Evolutionary conservation across 169 alveolate genomes (phyloP).

Genomic region (Plasmodium cynomolgi): DNA sequence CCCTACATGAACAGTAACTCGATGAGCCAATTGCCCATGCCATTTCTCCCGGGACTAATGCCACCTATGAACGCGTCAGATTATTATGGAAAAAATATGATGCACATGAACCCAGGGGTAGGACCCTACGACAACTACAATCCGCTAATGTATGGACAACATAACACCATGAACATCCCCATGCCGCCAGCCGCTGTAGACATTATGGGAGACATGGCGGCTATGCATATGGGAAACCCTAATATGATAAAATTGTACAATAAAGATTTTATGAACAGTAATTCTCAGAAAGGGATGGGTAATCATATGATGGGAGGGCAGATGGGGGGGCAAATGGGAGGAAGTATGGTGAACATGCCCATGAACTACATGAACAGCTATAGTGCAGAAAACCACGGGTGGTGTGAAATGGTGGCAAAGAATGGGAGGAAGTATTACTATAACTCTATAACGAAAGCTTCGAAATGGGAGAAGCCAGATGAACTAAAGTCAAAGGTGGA

Average conservation of each 20-base stretch:
- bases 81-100: conserved; percentile 24
- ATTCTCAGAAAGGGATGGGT: conserved; percentile 17
- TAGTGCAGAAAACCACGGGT: conserved; percentile 68
- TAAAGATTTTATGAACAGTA: conserved; percentile 18
- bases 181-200: conserved; percentile 23
- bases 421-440: conserved; percentile 88
- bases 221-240: conserved; percentile 13
- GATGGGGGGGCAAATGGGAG: conserved; percentile 17
- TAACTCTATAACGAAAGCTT: conserved; percentile 82
- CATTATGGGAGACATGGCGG: conserved; percentile 1
- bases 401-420: conserved; percentile 86
- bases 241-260: conserved; percentile 67
- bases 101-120: conserved; percentile 34
- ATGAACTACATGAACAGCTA: conserved; percentile 13
- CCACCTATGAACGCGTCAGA: conserved; percentile 36
- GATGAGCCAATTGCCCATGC: conserved; percentile 27
- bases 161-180: conserved; percentile 27
- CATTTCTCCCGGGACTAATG: conserved; percentile 46
- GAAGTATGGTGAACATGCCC: background rate
- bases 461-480: conserved; percentile 88
- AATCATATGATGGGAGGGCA: background rate
- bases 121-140: conserved; percentile 37
- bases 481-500: conserved; percentile 83
- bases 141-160: conserved; percentile 37
- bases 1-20: conserved; percentile 13